Conservation (phyloP, 179 eudicot genomes). For the Nepenthes alata region DNA sequence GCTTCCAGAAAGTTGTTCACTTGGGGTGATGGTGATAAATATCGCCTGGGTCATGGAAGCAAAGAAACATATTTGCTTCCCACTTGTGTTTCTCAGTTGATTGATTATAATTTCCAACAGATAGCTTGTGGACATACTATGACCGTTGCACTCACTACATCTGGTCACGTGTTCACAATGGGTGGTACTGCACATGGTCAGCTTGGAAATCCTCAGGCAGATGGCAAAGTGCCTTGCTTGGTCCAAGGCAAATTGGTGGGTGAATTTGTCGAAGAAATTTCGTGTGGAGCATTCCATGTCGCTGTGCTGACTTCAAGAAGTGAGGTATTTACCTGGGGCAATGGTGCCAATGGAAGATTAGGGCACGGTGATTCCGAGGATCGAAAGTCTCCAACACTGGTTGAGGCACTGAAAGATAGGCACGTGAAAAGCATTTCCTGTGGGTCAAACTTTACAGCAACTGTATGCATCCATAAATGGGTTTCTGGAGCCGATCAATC, state of each 20-base stretch:
- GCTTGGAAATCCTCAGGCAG: constrained; percentile 59
- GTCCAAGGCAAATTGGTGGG: constrained; percentile 74
- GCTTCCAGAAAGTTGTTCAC: constrained; percentile 60
- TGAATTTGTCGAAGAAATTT: constrained; percentile 72
- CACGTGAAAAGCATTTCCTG: constrained; percentile 68
- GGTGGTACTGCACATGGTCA: constrained; percentile 63
- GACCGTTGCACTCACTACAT: constrained; percentile 64
- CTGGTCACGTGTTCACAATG: constrained; percentile 81
- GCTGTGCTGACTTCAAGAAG: constrained; percentile 67
- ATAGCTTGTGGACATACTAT: constrained; percentile 59
- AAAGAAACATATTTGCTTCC: constrained; percentile 59
- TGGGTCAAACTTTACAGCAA: constrained; percentile 66
- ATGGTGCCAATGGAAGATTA: constrained; percentile 69
- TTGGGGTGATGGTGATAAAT: constrained; percentile 88
- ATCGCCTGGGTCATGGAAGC: constrained; percentile 64
- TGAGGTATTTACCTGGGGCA: constrained; percentile 80
- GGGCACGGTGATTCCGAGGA: constrained; percentile 83
- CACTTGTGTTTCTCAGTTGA: constrained; percentile 51
- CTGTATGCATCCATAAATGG: constrained; percentile 85
- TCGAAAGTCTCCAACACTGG: constrained; percentile 51
- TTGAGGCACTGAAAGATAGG: constrained; percentile 65
- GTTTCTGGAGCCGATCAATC: constrained; percentile 81
- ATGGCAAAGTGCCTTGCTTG: constrained; percentile 57
- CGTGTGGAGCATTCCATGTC: constrained; percentile 69
- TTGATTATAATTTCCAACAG: constrained; percentile 72